Base-by-base conservation (phyloP, 805 yeast genomes). In the Tetrapisispora namnaoensis region DNA sequence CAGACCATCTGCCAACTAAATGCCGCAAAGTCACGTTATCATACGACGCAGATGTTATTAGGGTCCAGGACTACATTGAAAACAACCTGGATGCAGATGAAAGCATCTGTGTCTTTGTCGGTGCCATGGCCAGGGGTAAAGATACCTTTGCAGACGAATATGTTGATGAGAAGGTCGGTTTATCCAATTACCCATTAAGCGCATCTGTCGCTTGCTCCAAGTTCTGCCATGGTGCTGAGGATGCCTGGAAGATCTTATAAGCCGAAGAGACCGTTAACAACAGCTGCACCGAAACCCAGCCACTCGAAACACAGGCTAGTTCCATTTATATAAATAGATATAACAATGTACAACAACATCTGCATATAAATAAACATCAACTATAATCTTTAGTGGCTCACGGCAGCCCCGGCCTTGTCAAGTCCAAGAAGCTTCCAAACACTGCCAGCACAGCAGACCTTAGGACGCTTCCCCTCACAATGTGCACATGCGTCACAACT, bases 121-220 rank as follows among this genome's bases (percentile, higher is more conserved):
- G 99, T 64, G 96, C 99, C 43, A 93, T 93, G 96, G 99, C 99
- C 20, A 82, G 97, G 68, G 99, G 99, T 62, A 85, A 84, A 65
- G 99, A 93, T 69, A 89, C 82, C 58, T 93, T 93, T 69, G 99
- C 99, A 22, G 99, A 93, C 67, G 98, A 90, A 68, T 91, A 68
- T 62, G 95, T 91, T 41, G 98, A 93, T 66, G 98, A 93, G 68
- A 93, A 91, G 63, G 84, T 93, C 51, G 97, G 97, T 58, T 82
- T 93, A 49, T 88, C 97, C 35, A 89, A 91, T 61, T 93, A 90
- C 67, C 95, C 99, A 46, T 76, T 93, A 53, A 86, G 95, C 48
- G 99, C 99, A 2, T 89, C 97, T 13, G 97, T 93, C 49, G 98
- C 99, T 5, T 93, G 98, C 69, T 86, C 96, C 55, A 93, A 93